Evolutionary conservation across 345 rosid species (phyloP).

Genomic region (Brassica cretica): DNA sequence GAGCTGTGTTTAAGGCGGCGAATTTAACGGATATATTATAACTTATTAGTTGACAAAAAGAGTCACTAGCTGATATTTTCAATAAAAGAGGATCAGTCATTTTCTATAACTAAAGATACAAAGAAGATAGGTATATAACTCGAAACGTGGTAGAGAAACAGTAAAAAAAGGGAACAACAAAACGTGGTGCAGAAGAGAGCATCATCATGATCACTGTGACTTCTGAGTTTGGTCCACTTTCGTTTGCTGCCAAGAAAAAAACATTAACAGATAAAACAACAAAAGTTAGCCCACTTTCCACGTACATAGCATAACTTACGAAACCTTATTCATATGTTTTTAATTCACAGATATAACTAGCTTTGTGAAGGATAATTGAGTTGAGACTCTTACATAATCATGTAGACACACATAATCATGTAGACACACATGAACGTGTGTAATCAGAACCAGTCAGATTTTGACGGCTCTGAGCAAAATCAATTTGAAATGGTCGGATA

Average conservation of each 20-base stretch:
- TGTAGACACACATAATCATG: not conserved
- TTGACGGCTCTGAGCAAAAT: not conserved
- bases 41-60: no score
- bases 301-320: not conserved
- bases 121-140: no score
- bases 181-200: constrained; percentile 7
- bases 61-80: no score
- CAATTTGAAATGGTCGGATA: not conserved
- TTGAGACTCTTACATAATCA: not conserved
- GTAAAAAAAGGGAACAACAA: no score
- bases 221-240: constrained; percentile 29
- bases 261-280: not conserved
- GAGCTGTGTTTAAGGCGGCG: no score
- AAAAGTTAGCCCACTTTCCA: no score
- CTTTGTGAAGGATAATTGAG: not conserved
- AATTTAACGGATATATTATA: no score
- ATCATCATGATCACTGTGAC: constrained; percentile 29
- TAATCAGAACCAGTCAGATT: not conserved
- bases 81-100: no score
- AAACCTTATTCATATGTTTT: not conserved
- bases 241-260: not conserved
- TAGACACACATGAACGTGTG: not conserved
- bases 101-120: no score
- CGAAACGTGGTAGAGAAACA: no score
- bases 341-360: not conserved